Evolutionary conservation across 176 grass and related monocot species (phyloP).

Genomic region (Zoysia pacifica): DNA sequence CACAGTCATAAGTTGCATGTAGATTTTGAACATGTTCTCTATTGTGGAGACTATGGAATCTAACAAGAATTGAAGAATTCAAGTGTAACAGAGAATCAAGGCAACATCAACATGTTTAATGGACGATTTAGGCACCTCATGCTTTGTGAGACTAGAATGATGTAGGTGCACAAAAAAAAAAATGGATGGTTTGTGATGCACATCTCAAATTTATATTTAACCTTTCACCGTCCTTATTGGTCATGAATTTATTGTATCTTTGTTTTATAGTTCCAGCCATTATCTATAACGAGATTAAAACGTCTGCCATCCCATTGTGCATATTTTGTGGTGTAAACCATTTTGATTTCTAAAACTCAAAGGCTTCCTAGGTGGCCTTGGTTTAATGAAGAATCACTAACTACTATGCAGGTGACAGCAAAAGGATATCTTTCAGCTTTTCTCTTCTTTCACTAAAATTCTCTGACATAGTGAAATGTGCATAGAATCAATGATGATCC

Average conservation of each 20-base stretch:
- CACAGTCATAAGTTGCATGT: not conserved
- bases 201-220: not conserved
- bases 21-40: not conserved
- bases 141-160: not conserved
- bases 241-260: not conserved
- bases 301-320: constrained; percentile 11
- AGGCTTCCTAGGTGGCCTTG: not conserved
- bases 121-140: not conserved
- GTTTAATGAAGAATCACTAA: not conserved
- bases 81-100: not conserved
- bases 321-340: constrained; percentile 15
- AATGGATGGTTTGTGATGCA: not conserved
- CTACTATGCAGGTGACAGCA: not conserved
- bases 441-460: constrained; percentile 1
- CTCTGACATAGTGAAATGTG: not conserved
- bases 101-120: not conserved
- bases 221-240: not conserved
- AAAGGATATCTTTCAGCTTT: constrained; percentile 6
- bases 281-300: not conserved
- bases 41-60: not conserved
- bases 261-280: not conserved
- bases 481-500: not conserved
- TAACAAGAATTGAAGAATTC: not conserved
- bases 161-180: not conserved
- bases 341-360: constrained; percentile 30